phyloP scores from a whole-genome alignment of 768 basidiomycete species.

The Hygrophorus russula region DNA sequence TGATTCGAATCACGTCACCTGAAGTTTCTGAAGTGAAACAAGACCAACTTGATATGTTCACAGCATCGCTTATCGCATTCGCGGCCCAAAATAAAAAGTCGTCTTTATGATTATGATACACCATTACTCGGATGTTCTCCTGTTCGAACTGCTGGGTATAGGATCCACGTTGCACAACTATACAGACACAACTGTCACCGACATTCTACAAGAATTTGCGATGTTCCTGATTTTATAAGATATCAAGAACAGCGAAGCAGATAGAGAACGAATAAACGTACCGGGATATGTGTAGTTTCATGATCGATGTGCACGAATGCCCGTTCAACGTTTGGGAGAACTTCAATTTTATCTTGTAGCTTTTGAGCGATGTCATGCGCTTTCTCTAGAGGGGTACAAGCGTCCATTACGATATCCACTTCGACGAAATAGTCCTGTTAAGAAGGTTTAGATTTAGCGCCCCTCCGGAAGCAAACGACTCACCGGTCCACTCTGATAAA shows the following conservation, averaged over 20 bases:
- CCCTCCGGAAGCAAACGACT: slow-evolving; percentile 10
- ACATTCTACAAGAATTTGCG: slow-evolving; percentile 25
- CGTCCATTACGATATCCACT: slow-evolving; percentile 88
- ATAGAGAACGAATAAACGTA: slow-evolving; percentile 13
- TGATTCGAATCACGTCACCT: no score
- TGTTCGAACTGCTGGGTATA: no score
- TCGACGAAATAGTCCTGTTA: slow-evolving; percentile 83
- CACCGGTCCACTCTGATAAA: slow-evolving; percentile 60
- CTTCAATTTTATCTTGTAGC: slow-evolving; percentile 82
- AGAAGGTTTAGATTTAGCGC: neutral
- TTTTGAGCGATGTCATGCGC: slow-evolving; percentile 81
- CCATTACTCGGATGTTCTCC: no score
- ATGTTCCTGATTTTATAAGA: slow-evolving; percentile 28
- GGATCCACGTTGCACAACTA: no score
- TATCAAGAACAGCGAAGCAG: neutral
- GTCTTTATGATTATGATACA: no score
- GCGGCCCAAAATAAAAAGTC: no score
- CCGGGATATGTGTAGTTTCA: slow-evolving; percentile 71
- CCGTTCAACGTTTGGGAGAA: slow-evolving; percentile 79
- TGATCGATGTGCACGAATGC: slow-evolving; percentile 96
- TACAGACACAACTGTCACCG: slow-evolving; percentile 8
- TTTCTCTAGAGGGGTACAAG: slow-evolving; percentile 79
- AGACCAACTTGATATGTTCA: no score
- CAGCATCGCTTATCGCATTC: neutral
- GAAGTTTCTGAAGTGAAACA: no score